phyloP scores from a whole-genome alignment of 768 basidiomycete genomes.

The Lactarius quietus region DNA sequence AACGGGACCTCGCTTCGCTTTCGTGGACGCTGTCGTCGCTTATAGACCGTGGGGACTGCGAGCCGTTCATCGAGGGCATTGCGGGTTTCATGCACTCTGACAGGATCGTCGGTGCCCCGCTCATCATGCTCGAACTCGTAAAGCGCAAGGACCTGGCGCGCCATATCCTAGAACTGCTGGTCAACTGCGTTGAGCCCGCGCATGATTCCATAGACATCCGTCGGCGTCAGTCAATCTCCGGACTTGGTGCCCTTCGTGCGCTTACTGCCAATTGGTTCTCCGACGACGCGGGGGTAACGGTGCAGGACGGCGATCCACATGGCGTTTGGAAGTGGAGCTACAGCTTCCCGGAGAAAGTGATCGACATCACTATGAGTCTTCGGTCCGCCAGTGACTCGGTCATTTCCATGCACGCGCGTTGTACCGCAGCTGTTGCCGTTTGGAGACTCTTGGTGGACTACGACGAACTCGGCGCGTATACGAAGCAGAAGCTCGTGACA shows the following conservation, averaged over 20 bases:
- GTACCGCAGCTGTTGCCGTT: not conserved
- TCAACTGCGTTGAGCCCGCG: conserved; percentile 3
- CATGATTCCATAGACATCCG: not conserved
- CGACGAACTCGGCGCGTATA: not conserved
- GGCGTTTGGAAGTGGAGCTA: conserved; percentile 4
- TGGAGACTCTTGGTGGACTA: conserved; percentile 9
- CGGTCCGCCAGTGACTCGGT: not conserved
- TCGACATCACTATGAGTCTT: not conserved
- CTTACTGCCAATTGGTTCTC: conserved; percentile 1
- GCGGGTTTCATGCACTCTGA: conserved; percentile 7
- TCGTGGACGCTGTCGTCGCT: conserved; percentile 8
- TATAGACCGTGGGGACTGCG: conserved; percentile 5
- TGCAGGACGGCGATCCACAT: not conserved
- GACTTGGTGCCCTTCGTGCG: conserved; percentile 3
- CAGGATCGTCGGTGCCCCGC: not conserved
- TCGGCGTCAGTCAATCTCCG: not conserved
- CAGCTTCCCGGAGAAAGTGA: not conserved
- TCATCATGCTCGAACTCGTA: conserved; percentile 14
- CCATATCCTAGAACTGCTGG: conserved; percentile 3
- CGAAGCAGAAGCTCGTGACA: conserved; percentile 5
- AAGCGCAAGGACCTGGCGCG: conserved; percentile 3
- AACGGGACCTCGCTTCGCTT: conserved; percentile 4
- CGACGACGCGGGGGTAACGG: not conserved
- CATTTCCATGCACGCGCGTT: conserved; percentile 10
- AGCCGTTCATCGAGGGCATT: conserved; percentile 12